These are phyloP conservation scores for Pseudogymnoascus pannorum DNA, from an alignment of 2,329 filamentous ascomycete genomes.

Conservation along the genomic window DNA sequence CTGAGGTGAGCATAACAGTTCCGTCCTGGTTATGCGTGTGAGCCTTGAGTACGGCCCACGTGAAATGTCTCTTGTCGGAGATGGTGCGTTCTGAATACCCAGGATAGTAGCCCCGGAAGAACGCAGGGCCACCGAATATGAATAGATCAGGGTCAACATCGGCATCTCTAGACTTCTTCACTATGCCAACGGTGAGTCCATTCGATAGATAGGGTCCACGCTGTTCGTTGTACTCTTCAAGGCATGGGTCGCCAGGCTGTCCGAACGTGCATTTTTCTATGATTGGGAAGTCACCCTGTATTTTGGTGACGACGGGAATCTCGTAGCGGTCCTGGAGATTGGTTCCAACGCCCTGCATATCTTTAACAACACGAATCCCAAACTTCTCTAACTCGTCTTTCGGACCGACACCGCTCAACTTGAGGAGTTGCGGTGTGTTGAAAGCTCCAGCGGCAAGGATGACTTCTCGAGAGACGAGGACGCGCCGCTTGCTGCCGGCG, in stretches of 20 bases:
- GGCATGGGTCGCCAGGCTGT: no score
- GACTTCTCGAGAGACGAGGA: conserved; percentile 38
- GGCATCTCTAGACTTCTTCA: no score
- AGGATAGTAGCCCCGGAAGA: conserved; percentile 37
- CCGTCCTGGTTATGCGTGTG: conserved; percentile 57
- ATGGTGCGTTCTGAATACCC: conserved; percentile 31
- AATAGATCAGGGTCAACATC: no score
- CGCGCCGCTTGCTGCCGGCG: conserved; percentile 24
- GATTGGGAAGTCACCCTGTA: background rate
- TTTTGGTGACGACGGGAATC: background rate
- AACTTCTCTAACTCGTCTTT: conserved; percentile 33
- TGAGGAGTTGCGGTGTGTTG: conserved; percentile 47
- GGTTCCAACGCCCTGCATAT: conserved; percentile 52
- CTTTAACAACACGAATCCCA: conserved; percentile 37
- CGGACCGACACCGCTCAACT: conserved; percentile 43
- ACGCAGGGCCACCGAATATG: conserved; percentile 25
- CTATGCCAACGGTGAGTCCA: conserved; percentile 40
- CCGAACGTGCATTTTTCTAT: conserved; percentile 27
- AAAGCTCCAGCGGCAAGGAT: conserved; percentile 45
- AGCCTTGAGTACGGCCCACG: conserved; percentile 45
- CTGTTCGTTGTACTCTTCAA: no score
- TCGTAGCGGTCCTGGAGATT: conserved; percentile 54
- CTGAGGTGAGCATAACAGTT: conserved; percentile 51
- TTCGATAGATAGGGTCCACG: conserved; percentile 34
- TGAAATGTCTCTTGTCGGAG: conserved; percentile 31